Evolutionary conservation across 2,329 filamentous ascomycete genomes (phyloP).

Genomic region (Talaromyces marneffei): DNA sequence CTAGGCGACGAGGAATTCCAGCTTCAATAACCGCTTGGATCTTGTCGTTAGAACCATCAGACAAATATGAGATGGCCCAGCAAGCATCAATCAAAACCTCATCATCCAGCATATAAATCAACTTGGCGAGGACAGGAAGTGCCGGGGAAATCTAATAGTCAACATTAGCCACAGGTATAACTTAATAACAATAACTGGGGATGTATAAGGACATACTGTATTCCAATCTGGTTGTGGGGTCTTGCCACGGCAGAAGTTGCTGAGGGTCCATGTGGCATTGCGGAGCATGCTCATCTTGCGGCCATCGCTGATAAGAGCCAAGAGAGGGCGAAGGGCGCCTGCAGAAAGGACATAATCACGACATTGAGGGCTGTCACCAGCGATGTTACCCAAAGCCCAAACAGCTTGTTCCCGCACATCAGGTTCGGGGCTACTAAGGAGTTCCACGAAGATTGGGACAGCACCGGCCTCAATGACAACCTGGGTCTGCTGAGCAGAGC

Average conservation of each 20-base stretch:
- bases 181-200: neutral
- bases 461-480: slow-evolving; percentile 98
- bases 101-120: slow-evolving; percentile 96
- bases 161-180: neutral
- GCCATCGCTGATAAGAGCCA: slow-evolving; percentile 88
- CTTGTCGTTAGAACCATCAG: slow-evolving; percentile 97
- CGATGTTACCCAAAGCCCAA: slow-evolving; percentile 98
- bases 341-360: slow-evolving; percentile 92
- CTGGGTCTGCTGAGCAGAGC: slow-evolving; percentile 94
- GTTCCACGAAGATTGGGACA: slow-evolving; percentile 96
- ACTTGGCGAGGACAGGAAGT: slow-evolving; percentile 88
- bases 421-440: slow-evolving; percentile 89
- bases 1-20: slow-evolving; percentile 89
- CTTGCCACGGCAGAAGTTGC: slow-evolving; percentile 99
- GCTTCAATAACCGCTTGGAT: slow-evolving; percentile 99
- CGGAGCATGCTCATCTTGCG: slow-evolving; percentile 98
- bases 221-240: slow-evolving; percentile 97
- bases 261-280: slow-evolving; percentile 97
- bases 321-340: slow-evolving; percentile 82
- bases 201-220: slow-evolving; percentile 60
- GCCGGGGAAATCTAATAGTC: slow-evolving; percentile 75
- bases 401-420: slow-evolving; percentile 98
- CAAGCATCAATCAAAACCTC: slow-evolving; percentile 98
- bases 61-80: slow-evolving; percentile 99
- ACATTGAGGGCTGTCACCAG: slow-evolving; percentile 95